A percentile compares a stretch with the other conserved stretches of the same genome.
phyloP scores from a whole-genome alignment of 169 alveolate species.

The Plasmodium berghei region DNA sequence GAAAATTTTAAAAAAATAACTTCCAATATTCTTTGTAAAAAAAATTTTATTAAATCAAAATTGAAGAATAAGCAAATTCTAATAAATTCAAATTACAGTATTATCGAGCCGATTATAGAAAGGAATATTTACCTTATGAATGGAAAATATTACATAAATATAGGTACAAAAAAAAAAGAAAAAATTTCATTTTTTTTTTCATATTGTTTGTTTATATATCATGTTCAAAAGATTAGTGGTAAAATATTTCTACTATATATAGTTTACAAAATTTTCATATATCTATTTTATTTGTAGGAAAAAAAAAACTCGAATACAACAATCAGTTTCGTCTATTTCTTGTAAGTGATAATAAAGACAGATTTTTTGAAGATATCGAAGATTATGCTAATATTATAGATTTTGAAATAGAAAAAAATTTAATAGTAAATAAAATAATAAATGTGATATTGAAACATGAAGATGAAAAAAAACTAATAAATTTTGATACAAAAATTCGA shows the following conservation, averaged over 20 bases:
- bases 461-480: slow-evolving; percentile 58
- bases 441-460: slow-evolving; percentile 55
- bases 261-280: background rate
- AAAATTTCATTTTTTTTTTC: background rate
- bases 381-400: slow-evolving; percentile 61
- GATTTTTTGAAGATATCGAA: slow-evolving; percentile 66
- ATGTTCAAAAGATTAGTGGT: background rate
- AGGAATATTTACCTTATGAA: slow-evolving; percentile 35
- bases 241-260: too few relatives aligned
- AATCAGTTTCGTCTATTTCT: slow-evolving; percentile 53
- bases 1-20: slow-evolving; percentile 30
- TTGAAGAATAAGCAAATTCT: slow-evolving; percentile 13
- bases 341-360: slow-evolving; percentile 53
- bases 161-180: slow-evolving; percentile 9
- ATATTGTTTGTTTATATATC: background rate
- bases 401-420: slow-evolving; percentile 61
- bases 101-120: slow-evolving; percentile 53
- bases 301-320: slow-evolving; percentile 63
- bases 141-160: slow-evolving; percentile 72
- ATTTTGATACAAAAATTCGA: slow-evolving; percentile 67
- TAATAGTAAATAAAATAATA: slow-evolving; percentile 45
- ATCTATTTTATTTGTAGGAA: slow-evolving; percentile 6
- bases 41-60: slow-evolving; percentile 36
- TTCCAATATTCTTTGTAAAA: background rate
- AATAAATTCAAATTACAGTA: slow-evolving; percentile 43